Percentiles rank a stretch among this genome's conserved stretches.
Conservation (phyloP, 768 basidiomycete species). For the Cystofilobasidium capitatum region DNA sequence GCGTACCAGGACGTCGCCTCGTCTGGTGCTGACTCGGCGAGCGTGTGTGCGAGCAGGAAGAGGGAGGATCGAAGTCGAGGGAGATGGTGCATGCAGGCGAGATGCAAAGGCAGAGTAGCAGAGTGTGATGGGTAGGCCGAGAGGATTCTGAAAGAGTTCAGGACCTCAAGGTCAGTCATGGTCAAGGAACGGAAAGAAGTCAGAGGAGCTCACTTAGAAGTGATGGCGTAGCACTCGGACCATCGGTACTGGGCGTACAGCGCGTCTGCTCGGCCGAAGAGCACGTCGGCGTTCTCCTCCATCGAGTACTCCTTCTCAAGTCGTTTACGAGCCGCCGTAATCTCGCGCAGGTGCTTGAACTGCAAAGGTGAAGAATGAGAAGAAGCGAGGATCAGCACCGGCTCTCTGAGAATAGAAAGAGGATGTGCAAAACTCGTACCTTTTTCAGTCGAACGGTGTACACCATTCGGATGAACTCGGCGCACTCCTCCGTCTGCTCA, state of each 20-base stretch:
- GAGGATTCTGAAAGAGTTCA: conserved; percentile 55
- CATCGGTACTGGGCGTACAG: conserved; percentile 78
- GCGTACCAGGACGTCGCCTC: conserved; percentile 95
- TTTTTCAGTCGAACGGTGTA: conserved; percentile 87
- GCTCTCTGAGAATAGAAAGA: background rate
- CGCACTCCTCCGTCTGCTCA: conserved; percentile 76
- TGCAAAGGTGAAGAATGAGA: conserved; percentile 24
- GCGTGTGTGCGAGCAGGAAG: conserved; percentile 90
- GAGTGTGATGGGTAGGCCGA: conserved; percentile 74
- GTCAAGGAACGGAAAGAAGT: background rate
- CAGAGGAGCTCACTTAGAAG: conserved; percentile 51
- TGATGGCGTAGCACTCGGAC: conserved; percentile 88
- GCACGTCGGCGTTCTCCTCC: conserved; percentile 82
- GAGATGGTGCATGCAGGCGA: conserved; percentile 96
- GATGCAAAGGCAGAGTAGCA: conserved; percentile 81
- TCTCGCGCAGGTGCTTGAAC: conserved; percentile 73
- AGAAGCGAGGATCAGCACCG: background rate
- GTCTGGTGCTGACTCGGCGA: conserved; percentile 89
- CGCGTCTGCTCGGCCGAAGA: conserved; percentile 82
- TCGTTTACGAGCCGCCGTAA: conserved; percentile 64
- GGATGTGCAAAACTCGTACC: conserved; percentile 34
- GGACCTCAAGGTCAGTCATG: background rate
- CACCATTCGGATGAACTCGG: conserved; percentile 81
- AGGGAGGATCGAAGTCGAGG: conserved; percentile 81
- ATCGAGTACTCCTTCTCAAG: conserved; percentile 74